Conservation (phyloP, 2,329 filamentous ascomycete genomes). For the Paracorniculantispora psalliotae region DNA sequence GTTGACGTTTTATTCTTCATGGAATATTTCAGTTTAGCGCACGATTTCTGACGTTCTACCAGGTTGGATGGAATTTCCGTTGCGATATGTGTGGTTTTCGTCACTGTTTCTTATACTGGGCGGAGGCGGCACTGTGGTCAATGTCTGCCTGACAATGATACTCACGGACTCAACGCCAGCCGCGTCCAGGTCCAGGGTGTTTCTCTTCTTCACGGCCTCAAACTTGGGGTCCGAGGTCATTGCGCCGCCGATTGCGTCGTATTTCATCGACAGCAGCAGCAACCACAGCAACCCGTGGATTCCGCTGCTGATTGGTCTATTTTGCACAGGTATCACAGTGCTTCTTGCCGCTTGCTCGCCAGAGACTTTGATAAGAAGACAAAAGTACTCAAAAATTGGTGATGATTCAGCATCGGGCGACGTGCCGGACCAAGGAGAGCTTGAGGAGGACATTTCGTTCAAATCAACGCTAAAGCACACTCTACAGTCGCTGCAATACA, state of each 20-base stretch:
- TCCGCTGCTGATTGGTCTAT: slow-evolving; percentile 3
- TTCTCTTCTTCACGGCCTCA: slow-evolving; percentile 79
- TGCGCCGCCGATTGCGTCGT: slow-evolving; percentile 10
- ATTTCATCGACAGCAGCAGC: slow-evolving; percentile 11
- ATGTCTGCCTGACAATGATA: slow-evolving; percentile 10
- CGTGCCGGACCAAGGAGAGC: not conserved
- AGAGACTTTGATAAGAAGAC: not conserved
- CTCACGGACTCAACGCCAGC: slow-evolving; percentile 7
- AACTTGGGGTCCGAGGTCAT: slow-evolving; percentile 59
- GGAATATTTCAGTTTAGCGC: too few relatives aligned
- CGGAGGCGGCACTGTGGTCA: slow-evolving; percentile 2
- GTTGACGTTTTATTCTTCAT: too few relatives aligned
- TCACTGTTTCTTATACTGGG: slow-evolving; percentile 7
- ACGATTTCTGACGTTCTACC: not conserved
- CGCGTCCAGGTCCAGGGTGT: slow-evolving; percentile 29
- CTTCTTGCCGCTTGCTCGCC: not conserved
- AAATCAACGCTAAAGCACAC: slow-evolving; percentile 1
- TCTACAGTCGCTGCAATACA: not conserved
- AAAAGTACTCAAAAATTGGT: not conserved
- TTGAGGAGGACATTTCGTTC: not conserved
- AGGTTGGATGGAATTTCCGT: slow-evolving; percentile 11
- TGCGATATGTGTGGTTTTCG: slow-evolving; percentile 5
- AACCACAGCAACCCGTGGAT: slow-evolving; percentile 10
- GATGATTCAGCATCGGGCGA: not conserved
- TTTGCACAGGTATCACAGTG: not conserved